Conservation (phyloP, 495 filamentous ascomycete species). For the Penicillium egyptiacum region DNA sequence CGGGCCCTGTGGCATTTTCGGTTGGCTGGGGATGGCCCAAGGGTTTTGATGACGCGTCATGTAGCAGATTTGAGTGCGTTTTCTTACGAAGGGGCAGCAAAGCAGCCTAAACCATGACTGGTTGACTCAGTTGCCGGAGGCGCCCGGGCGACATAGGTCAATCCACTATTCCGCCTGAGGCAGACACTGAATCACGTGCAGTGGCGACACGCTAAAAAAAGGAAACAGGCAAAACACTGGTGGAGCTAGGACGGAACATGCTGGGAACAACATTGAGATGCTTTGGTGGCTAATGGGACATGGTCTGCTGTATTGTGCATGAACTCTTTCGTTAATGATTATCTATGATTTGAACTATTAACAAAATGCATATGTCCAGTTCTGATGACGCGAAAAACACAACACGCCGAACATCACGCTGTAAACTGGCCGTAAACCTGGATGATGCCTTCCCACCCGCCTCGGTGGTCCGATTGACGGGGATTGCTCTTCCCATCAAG, state of each 20-base stretch:
- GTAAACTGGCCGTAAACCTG: conserved; percentile 41
- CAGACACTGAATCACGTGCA: conserved; percentile 1
- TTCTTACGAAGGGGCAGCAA: not conserved
- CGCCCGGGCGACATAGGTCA: conserved; percentile 5
- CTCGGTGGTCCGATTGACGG: conserved; percentile 43
- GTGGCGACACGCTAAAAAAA: conserved; percentile 7
- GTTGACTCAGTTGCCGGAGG: not conserved
- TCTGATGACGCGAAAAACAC: conserved; percentile 7
- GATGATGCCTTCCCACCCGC: conserved; percentile 57
- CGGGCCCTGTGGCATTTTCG: not conserved
- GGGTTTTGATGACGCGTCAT: conserved; percentile 6
- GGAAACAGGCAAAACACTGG: not conserved
- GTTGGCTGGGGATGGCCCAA: not conserved
- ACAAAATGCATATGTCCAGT: conserved; percentile 15
- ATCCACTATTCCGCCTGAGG: conserved; percentile 8
- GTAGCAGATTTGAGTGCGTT: not conserved
- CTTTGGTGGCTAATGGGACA: too few relatives aligned
- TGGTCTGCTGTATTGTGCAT: too few relatives aligned
- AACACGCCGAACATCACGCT: conserved; percentile 5
- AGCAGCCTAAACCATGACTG: conserved; percentile 1
- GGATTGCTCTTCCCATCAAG: conserved; percentile 33
- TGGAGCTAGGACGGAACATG: not conserved
- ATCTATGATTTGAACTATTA: not conserved
- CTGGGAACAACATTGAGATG: too few relatives aligned
- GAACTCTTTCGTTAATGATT: not conserved